Evolutionary conservation across 1,284 basidiomycete genomes (phyloP).

Genomic region (Ustilago sp.): DNA sequence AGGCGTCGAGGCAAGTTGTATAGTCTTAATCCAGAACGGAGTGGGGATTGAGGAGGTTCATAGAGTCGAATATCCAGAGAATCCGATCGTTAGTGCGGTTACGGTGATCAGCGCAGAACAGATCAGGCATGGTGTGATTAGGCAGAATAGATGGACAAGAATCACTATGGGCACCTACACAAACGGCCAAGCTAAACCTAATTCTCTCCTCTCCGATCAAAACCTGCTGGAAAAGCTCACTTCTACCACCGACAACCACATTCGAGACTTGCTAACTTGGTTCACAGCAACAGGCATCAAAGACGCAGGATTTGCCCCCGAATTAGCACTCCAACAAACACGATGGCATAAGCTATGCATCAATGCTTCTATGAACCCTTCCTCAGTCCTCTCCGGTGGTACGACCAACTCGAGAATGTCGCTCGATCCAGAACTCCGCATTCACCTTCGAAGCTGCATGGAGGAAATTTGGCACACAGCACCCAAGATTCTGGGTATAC

Average conservation of each 20-base stretch:
- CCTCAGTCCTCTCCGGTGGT: slow-evolving; percentile 71
- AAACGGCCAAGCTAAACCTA: slow-evolving; percentile 49
- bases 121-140: slow-evolving; percentile 67
- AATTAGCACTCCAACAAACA: slow-evolving; percentile 70
- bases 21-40: slow-evolving; percentile 72
- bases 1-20: slow-evolving; percentile 43
- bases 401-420: slow-evolving; percentile 70
- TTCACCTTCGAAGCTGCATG: slow-evolving; percentile 70
- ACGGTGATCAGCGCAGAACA: slow-evolving; percentile 71
- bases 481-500: slow-evolving; percentile 67
- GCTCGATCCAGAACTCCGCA: slow-evolving; percentile 67
- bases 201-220: slow-evolving; percentile 29
- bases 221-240: slow-evolving; percentile 24
- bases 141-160: slow-evolving; percentile 72
- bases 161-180: slow-evolving; percentile 71
- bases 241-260: slow-evolving; percentile 18
- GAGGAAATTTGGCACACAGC: slow-evolving; percentile 70
- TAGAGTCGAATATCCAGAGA: slow-evolving; percentile 64
- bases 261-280: slow-evolving; percentile 61
- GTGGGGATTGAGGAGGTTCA: slow-evolving; percentile 71
- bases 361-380: slow-evolving; percentile 71
- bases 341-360: slow-evolving; percentile 72
- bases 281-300: slow-evolving; percentile 69
- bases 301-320: slow-evolving; percentile 70
- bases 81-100: slow-evolving; percentile 70